Conservation (phyloP, 345 rosid genomes). For the Populus alba region DNA sequence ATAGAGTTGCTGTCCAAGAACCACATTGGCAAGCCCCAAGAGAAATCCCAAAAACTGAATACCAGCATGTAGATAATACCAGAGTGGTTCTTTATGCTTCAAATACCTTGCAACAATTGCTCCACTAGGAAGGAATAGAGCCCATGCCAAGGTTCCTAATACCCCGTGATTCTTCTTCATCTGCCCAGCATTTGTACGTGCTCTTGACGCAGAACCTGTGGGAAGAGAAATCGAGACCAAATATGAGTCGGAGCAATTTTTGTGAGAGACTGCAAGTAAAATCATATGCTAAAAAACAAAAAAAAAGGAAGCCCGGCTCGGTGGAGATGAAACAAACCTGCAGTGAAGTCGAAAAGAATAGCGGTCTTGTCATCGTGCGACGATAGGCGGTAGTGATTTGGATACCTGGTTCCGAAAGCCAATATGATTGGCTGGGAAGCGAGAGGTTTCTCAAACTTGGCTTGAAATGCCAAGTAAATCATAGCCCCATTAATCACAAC, state of each 20-base stretch:
- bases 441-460: conserved; percentile 48
- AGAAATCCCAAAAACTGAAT: conserved; percentile 69
- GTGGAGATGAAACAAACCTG: conserved; percentile 36
- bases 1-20: conserved; percentile 69
- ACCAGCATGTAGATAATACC: conserved; percentile 74
- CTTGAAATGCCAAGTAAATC: conserved; percentile 79
- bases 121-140: conserved; percentile 68
- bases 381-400: conserved; percentile 46
- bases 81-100: conserved; percentile 77
- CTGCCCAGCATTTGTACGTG: conserved; percentile 30
- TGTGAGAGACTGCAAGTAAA: not conserved
- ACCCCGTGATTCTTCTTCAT: conserved; percentile 70
- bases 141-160: conserved; percentile 74
- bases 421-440: conserved; percentile 58
- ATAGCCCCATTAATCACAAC: conserved; percentile 70
- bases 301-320: not conserved
- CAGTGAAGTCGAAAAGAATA: conserved; percentile 63
- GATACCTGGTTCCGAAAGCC: conserved; percentile 63
- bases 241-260: too few species aligned
- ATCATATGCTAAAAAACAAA: not conserved
- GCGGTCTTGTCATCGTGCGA: conserved; percentile 70
- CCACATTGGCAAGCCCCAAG: conserved; percentile 54
- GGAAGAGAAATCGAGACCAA: conserved; percentile 2
- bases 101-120: conserved; percentile 76
- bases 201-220: conserved; percentile 42